Percentiles rank a stretch among this genome's conserved stretches.
Evolutionary conservation across 805 yeast genomes (phyloP).

Genomic region (Ogataea methylovora): DNA sequence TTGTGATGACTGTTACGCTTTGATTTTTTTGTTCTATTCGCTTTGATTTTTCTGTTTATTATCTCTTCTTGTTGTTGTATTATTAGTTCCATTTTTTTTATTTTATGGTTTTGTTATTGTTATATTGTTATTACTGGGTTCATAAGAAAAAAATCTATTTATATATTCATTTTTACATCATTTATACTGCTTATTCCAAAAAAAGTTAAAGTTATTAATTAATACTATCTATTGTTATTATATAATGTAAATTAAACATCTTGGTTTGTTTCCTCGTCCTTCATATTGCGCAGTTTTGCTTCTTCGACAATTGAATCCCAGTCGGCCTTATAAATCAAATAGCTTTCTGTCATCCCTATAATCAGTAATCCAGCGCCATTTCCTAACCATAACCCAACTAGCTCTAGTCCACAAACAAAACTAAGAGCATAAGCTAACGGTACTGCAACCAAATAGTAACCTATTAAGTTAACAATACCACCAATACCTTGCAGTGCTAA

Average conservation of each 20-base stretch:
- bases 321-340: conserved; percentile 38
- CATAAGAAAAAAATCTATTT: too few species aligned
- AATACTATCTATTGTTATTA: too few species aligned
- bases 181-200: too few species aligned
- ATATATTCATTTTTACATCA: too few species aligned
- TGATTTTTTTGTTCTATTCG: background rate
- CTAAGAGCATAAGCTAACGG: conserved; percentile 62
- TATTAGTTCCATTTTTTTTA: too few species aligned
- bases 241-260: too few species aligned
- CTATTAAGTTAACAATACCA: conserved; percentile 58
- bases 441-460: conserved; percentile 63
- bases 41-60: background rate
- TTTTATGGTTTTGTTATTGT: too few species aligned
- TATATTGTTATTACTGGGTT: too few species aligned
- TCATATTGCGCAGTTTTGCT: conserved; percentile 12
- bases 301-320: conserved; percentile 43
- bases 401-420: conserved; percentile 35
- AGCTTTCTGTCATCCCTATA: conserved; percentile 42
- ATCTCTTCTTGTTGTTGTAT: background rate
- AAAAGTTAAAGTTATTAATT: too few species aligned
- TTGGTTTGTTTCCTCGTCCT: too few species aligned
- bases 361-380: conserved; percentile 55
- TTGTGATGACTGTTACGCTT: too few species aligned
- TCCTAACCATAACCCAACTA: conserved; percentile 71
- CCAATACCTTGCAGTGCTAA: conserved; percentile 73